Base-by-base conservation (phyloP, 768 basidiomycete species). In the Serendipita indica region DNA sequence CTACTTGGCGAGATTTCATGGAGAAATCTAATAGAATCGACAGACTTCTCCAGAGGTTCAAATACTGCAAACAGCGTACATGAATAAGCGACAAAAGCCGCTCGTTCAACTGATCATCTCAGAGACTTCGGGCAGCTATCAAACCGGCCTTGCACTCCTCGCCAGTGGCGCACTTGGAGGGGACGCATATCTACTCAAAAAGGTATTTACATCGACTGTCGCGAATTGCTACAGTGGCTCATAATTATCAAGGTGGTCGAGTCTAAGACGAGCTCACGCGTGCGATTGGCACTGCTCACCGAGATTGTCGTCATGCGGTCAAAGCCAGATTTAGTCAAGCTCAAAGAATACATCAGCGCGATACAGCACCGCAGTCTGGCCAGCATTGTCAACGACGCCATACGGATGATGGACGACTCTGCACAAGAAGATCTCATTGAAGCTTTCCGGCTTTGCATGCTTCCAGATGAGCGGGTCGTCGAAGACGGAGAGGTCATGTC, bases 51-150 rank as follows among this genome's bases (percentile, higher is more conserved):
- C n/a, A 7, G 5, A 54, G 32, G 30, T 33, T 4, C 49, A 54
- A 54, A 28, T 54, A 16, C 22, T 54, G 10, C 49, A 54, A 54
- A 28, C 32, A 18, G 49, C 49, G 16, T 54, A 54, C 49, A 54
- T 25, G 32, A 16, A 54, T n/a, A n/a, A 54, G 25, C 22, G 49
- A 18, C 49, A 54, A 54, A 54, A 54, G 49, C 22, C 22, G 16
- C 10, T 54, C 10, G 25, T 54, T 4, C 10, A 18, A 20, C 49
- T 54, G 5, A 10, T 54, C 25, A 30, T 25, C 3, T 25, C 10
- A 4, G 49, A 54, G 25, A 54, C 25, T 10, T 54, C 49, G n/a
- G 49, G 49, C 12, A 18, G 4, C 25, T 54, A 54, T 33, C 4
- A 30, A n/a, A 54, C 49, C 4, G 49, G 25, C 10, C 12, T 54